Evolutionary conservation across 192 early-diverging fungal species (phyloP).

Genomic region (Backusella morwellensis): DNA sequence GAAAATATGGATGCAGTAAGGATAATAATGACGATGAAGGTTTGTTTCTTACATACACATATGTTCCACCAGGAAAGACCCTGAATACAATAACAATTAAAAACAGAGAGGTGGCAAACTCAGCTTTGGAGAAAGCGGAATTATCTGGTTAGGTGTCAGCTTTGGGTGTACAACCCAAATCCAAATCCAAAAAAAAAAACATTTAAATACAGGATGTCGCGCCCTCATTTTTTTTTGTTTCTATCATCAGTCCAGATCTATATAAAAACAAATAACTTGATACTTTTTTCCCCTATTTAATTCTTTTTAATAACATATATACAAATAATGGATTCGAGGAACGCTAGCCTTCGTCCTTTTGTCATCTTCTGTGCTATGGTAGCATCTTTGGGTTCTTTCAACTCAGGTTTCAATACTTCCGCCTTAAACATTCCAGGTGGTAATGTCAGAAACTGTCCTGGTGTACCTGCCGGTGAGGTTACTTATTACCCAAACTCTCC

Average conservation of each 20-base stretch:
- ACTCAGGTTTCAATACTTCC: constrained; percentile 35
- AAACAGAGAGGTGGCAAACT: neutral
- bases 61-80: neutral
- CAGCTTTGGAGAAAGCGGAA: neutral
- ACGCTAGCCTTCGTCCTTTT: constrained; percentile 17
- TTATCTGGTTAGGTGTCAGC: constrained; percentile 3
- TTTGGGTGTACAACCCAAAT: neutral
- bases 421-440: constrained; percentile 59
- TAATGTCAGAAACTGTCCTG: constrained; percentile 50
- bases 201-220: neutral
- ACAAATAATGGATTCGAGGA: constrained; percentile 25
- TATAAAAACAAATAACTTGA: neutral
- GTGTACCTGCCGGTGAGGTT: constrained; percentile 24
- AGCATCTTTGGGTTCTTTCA: constrained; percentile 30
- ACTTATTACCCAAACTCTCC: constrained; percentile 31
- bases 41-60: neutral
- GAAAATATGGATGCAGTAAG: neutral
- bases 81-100: neutral
- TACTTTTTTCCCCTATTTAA: neutral
- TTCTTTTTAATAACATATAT: neutral
- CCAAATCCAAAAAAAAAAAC: neutral
- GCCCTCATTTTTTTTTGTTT: neutral
- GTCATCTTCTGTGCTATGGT: constrained; percentile 32
- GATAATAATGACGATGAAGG: neutral
- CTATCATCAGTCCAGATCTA: neutral